These are phyloP conservation scores for Suillus tomentosus DNA, from an alignment of 768 basidiomycete species.

Conservation along the genomic window DNA sequence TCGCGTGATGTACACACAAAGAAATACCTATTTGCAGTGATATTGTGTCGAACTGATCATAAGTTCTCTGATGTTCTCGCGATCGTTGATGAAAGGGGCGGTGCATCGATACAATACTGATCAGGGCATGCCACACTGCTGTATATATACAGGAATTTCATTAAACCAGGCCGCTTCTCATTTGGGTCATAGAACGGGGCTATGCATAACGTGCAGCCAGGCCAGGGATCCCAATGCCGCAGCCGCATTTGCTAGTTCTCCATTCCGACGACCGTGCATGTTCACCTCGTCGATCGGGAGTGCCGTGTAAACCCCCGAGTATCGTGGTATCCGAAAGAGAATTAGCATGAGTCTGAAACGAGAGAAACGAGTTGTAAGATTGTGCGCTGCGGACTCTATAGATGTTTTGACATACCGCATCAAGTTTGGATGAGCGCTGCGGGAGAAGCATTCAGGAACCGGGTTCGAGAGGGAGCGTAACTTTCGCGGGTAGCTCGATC, in stretches of 20 bases:
- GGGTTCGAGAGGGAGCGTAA: not conserved
- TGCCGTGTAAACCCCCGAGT: not conserved
- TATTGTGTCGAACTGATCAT: not conserved
- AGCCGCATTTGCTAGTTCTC: not conserved
- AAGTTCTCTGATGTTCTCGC: constrained; percentile 7
- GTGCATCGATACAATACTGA: constrained; percentile 4
- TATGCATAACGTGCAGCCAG: constrained; percentile 4
- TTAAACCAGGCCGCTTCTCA: not conserved
- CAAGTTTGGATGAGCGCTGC: not conserved
- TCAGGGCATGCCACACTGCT: not conserved
- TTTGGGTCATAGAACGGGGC: not conserved
- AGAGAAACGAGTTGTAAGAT: not conserved
- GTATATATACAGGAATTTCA: constrained; percentile 7
- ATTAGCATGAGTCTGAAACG: not conserved
- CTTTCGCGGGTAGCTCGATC: constrained; percentile 7
- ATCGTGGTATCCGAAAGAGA: not conserved
- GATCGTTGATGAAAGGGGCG: constrained; percentile 8
- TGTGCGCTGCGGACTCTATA: not conserved
- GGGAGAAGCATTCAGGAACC: not conserved
- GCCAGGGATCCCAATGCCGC: not conserved
- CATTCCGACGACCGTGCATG: not conserved
- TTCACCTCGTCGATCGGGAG: not conserved
- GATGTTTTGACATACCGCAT: not conserved
- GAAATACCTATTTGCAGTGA: not conserved
- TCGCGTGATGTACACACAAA: not conserved